Conservation (phyloP, 2,329 filamentous ascomycete genomes). For the Verticillium albo-atrum region DNA sequence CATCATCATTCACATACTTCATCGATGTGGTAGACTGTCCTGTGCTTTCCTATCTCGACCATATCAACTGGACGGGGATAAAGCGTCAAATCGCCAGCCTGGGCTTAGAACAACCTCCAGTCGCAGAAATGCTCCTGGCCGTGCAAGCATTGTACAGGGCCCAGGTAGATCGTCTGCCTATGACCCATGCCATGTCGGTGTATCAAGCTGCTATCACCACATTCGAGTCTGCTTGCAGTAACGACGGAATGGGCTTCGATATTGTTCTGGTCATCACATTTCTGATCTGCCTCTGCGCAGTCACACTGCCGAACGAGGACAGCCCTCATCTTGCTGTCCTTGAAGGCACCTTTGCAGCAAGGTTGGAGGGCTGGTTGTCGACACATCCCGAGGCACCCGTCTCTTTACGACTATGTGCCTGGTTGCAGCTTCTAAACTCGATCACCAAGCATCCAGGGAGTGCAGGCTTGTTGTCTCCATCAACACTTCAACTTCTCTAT, state of each 20-base stretch:
- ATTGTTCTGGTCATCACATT: slow-evolving; percentile 2
- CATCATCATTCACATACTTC: slow-evolving; percentile 9
- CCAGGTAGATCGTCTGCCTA: slow-evolving; percentile 8
- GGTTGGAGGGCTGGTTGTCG: slow-evolving; percentile 4
- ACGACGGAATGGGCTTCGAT: slow-evolving; percentile 4
- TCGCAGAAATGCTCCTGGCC: slow-evolving; percentile 8
- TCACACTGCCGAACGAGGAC: slow-evolving; percentile 5
- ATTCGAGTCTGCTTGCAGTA: neutral
- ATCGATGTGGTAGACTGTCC: slow-evolving; percentile 14
- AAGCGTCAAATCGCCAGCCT: slow-evolving; percentile 8
- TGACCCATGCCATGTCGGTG: slow-evolving; percentile 2
- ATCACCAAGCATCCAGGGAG: slow-evolving; percentile 13
- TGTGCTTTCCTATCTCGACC: slow-evolving; percentile 10
- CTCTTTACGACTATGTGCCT: slow-evolving; percentile 5
- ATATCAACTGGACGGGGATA: slow-evolving; percentile 11
- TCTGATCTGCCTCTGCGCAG: slow-evolving; percentile 12
- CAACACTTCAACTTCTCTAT: slow-evolving; percentile 5
- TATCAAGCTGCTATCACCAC: slow-evolving; percentile 4
- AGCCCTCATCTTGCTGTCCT: neutral
- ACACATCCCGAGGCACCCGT: neutral
- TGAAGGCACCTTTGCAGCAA: neutral
- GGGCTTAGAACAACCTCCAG: neutral
- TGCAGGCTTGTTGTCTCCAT: slow-evolving; percentile 10
- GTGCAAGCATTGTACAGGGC: slow-evolving; percentile 9
- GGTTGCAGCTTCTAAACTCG: slow-evolving; percentile 13